Conservation (phyloP, 139 green algal genomes). For the Coelastrella sp. region DNA sequence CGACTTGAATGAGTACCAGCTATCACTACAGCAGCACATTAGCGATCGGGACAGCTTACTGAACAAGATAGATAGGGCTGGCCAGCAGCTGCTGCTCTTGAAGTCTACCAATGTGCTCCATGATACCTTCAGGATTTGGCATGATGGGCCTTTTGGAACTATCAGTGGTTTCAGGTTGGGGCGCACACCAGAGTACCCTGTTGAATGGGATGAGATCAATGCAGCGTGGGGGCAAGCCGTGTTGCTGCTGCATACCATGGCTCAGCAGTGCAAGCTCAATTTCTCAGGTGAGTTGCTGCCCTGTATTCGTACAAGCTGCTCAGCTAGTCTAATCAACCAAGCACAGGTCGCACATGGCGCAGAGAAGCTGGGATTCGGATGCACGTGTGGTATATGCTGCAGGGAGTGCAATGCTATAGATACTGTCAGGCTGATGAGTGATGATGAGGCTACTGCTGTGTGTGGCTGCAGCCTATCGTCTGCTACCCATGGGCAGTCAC, state of each 20-base stretch:
- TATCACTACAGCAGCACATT: constrained; percentile 71
- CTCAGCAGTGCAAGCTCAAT: constrained; percentile 73
- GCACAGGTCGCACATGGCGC: too few relatives aligned
- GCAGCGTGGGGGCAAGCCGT: constrained; percentile 94
- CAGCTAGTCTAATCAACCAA: too few relatives aligned
- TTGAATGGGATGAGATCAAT: constrained; percentile 99
- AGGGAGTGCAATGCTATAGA: too few relatives aligned
- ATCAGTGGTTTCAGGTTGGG: constrained; percentile 84
- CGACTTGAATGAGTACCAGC: constrained; percentile 85
- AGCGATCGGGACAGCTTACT: constrained; percentile 84
- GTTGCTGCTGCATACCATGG: constrained; percentile 94
- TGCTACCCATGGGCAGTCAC: constrained; percentile 91
- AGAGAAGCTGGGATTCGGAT: too few relatives aligned
- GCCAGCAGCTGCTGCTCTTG: constrained; percentile 77
- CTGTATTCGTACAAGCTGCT: neutral
- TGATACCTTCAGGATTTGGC: constrained; percentile 92
- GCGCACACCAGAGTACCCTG: constrained; percentile 71
- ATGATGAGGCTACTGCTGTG: too few relatives aligned
- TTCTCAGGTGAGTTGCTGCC: constrained; percentile 42
- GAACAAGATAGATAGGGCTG: constrained; percentile 60
- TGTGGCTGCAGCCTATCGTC: constrained; percentile 54
- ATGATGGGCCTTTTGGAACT: constrained; percentile 89
- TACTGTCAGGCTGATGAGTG: too few relatives aligned
- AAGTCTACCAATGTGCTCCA: constrained; percentile 85
- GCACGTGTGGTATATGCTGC: too few relatives aligned